These are phyloP conservation scores for Teratosphaeriaceae sp. DNA, from an alignment of 2,329 filamentous ascomycete species.

Conservation along the genomic window DNA sequence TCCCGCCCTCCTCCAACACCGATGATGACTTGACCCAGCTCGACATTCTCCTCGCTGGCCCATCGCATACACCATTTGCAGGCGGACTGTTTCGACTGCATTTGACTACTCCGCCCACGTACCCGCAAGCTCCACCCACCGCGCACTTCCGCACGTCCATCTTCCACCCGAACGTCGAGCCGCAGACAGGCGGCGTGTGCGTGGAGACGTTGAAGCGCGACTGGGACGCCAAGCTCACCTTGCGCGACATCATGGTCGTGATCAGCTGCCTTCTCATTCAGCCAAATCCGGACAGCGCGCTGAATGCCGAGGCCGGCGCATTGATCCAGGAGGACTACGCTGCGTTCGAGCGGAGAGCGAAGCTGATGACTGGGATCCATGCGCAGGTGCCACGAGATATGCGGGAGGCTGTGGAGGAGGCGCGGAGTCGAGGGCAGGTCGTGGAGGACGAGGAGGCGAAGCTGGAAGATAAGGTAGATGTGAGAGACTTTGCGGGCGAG, in stretches of 20 bases:
- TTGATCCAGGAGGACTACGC: conserved; percentile 54
- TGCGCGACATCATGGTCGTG: conserved; percentile 53
- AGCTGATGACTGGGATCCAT: conserved; percentile 57
- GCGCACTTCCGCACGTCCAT: conserved; percentile 55
- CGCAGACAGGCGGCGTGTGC: conserved; percentile 55
- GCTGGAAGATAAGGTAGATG: conserved; percentile 12
- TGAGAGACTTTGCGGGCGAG: conserved; percentile 8
- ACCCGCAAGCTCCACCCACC: conserved; percentile 47
- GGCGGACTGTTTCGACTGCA: conserved; percentile 54
- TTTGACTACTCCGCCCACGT: conserved; percentile 53
- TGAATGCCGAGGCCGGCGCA: conserved; percentile 55
- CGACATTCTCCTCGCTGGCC: conserved; percentile 52
- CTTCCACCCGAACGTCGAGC: conserved; percentile 60
- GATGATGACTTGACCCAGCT: conserved; percentile 52
- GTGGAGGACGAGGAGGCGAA: conserved; percentile 14
- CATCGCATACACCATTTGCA: conserved; percentile 53
- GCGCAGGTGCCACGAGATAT: conserved; percentile 46
- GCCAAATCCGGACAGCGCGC: conserved; percentile 57
- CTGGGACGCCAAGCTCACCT: conserved; percentile 52
- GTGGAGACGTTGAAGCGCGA: conserved; percentile 60
- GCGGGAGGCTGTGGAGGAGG: conserved; percentile 41
- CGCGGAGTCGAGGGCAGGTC: conserved; percentile 44
- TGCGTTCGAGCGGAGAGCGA: conserved; percentile 50
- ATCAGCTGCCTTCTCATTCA: conserved; percentile 58
- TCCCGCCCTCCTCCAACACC: conserved; percentile 35